Base-by-base conservation (phyloP, 495 filamentous ascomycete species). In the Neurospora sp. region DNA sequence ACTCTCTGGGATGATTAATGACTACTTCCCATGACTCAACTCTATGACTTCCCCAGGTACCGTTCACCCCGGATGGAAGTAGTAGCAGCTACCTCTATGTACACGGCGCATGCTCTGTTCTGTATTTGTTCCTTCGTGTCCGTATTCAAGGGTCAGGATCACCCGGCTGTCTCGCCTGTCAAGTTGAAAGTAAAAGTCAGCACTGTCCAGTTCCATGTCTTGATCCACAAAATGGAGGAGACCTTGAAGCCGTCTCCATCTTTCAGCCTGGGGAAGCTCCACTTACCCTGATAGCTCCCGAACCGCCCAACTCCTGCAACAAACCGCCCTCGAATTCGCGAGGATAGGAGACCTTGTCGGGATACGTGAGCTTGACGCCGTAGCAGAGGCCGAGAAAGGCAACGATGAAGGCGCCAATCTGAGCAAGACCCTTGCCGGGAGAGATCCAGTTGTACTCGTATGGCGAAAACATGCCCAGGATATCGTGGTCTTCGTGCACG, bases 401-500 rank as follows among this genome's bases (percentile, higher is more conserved):
- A 11, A 84, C 88, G 20, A 97, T 84, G 79, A 97, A 97, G 75
- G 81, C 83, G 70, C 93, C 93, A 73, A 96, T 80, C 82, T 95
- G 90, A 54, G 92, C 79, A 69, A 91, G 78, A 70, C 90, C 94
- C 85, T 91, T 93, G 77, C 88, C 86, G 37, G 95, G 81, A 49
- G 86, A 88, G 74, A 91, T 89, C 85, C 96, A 95, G 35, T 89
- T 95, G 84, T 99, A 98, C 76, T 95, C 92, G 79, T 97, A 90
- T 2, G 93, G 89, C 70, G 92, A 91, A 84, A 99, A 95, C 72
- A 97, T 90, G 78, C 95, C 95, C 27, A 98, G 87, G 72, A 97
- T 90, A 81, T 99, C 96, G 79, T 98, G 91, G 83, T 99, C 96
- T 83, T 99, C 96, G 82, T 99, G 95, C 38, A 97, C 89, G 5